A percentile compares a stretch with the other conserved stretches of the same genome.
These are phyloP conservation scores for Starmerella stellata DNA, from an alignment of 805 yeast species.

Conservation along the genomic window DNA sequence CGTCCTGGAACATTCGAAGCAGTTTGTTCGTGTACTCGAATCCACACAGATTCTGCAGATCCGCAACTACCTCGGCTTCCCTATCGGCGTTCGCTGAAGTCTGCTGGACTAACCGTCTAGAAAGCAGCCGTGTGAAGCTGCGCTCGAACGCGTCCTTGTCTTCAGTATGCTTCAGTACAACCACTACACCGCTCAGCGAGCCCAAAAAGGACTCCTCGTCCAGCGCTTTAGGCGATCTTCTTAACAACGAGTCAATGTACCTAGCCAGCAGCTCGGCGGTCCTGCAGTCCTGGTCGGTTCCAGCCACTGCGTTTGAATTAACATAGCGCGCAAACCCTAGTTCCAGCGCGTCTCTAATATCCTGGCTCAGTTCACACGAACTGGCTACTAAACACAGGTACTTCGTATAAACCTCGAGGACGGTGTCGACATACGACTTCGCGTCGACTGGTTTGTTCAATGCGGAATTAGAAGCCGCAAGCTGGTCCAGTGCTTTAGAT, in stretches of 20 bases:
- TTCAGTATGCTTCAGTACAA: constrained; percentile 66
- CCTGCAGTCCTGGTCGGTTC: constrained; percentile 36
- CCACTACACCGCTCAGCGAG: constrained; percentile 71
- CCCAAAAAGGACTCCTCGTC: constrained; percentile 47
- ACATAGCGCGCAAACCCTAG: constrained; percentile 73
- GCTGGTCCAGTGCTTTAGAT: constrained; percentile 38
- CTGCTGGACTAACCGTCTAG: constrained; percentile 74
- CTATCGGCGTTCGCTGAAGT: constrained; percentile 68
- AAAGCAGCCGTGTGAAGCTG: constrained; percentile 72
- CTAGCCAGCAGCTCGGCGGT: constrained; percentile 86
- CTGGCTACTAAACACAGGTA: constrained; percentile 45
- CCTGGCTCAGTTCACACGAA: constrained; percentile 57
- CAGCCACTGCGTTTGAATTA: constrained; percentile 63
- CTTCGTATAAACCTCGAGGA: constrained; percentile 50
- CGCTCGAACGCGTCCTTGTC: constrained; percentile 93
- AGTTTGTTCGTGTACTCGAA: constrained; percentile 84
- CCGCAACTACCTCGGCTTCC: constrained; percentile 70
- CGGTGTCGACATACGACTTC: constrained; percentile 57
- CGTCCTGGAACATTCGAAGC: constrained; percentile 90
- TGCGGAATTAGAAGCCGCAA: constrained; percentile 30
- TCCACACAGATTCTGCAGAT: constrained; percentile 75
- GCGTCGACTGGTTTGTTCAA: constrained; percentile 63
- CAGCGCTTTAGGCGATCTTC: constrained; percentile 48
- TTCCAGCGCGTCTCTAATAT: constrained; percentile 74
- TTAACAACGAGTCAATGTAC: constrained; percentile 69